Evolutionary conservation across 257 asterid species (phyloP).

Genomic region (Petunia secreta): DNA sequence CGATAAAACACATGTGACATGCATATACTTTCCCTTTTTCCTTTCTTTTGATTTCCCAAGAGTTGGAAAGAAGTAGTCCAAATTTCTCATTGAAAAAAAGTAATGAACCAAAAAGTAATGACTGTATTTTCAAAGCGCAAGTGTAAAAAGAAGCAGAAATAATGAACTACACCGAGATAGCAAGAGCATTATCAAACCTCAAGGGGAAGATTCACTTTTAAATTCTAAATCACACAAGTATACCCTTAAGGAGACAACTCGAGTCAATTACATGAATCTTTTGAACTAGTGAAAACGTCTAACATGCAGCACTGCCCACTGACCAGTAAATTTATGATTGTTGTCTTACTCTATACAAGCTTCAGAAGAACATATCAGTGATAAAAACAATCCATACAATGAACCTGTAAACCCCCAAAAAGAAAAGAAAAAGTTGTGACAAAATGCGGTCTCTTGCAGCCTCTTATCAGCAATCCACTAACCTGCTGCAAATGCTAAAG

Average conservation of each 20-base stretch:
- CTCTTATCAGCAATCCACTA: background rate
- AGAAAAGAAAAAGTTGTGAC: background rate
- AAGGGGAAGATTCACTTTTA: conserved; percentile 1
- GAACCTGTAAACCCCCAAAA: background rate
- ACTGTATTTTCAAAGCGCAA: background rate
- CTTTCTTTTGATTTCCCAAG: background rate
- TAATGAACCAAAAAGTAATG: background rate
- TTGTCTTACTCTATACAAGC: background rate
- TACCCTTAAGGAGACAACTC: background rate
- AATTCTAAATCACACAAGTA: background rate
- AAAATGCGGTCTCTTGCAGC: background rate
- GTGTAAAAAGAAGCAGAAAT: conserved; percentile 15
- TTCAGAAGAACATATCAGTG: background rate
- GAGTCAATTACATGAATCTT: background rate
- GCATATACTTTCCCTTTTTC: background rate
- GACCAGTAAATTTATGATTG: background rate
- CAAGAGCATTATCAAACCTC: background rate
- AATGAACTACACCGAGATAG: background rate
- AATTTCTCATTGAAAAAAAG: background rate
- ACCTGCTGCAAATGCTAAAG: background rate
- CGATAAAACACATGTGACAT: background rate
- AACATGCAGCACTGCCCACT: background rate
- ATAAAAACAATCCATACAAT: background rate
- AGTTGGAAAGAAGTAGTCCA: background rate
- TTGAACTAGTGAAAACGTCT: background rate